Base-by-base conservation (phyloP, 2,329 filamentous ascomycete genomes). In the Verticillium albo-atrum region DNA sequence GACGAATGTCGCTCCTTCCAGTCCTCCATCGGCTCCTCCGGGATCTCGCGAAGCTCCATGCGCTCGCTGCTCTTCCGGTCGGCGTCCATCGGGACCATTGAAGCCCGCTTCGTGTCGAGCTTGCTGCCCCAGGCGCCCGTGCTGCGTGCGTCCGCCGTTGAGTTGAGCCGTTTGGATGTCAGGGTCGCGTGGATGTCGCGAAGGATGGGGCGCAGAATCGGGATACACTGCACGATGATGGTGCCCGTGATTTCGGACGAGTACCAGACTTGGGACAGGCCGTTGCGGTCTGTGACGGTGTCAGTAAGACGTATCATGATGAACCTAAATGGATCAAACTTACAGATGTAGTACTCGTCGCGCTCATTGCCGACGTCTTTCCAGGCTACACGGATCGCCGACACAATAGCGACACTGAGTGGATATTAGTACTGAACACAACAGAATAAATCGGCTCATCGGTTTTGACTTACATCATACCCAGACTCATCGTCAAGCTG, bases 221-320 rank as follows among this genome's bases (percentile, higher is more conserved):
- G 81, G 3, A 83, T 77, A 61, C 79, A 83, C 63, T 82, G 80
- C 4, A 82, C 81, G 51, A 83, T 82, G 63, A 83, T 81, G 27
- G 81, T 83, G 57, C 80, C 80, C 9, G 78, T 74, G 57, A 82
- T 72, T 67, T 83, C 81, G 17, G 79, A 80, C 0, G 78, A 81
- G 67, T 81, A 77, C 77, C 77, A 79, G 58, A 80, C 71, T 63
- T 79, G 78, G 0, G 75, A 77, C 61, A 77, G 68, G 12, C 73
- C 78, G 61, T 79, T 76, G 54, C 77, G 75, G 74, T 67, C 71
- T 71, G 57, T 28, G 26, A 17, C 32, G 27, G 26, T 23, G 15
- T 28, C 47, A 57, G 63, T 50, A 54, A 59, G 47, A n/a, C 23
- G n/a, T 17, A 32, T 47, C 52, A 15, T 5, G 9, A 4, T 9